phyloP scores from a whole-genome alignment of 495 filamentous ascomycete species.

The Talaromyces proteolyticus region DNA sequence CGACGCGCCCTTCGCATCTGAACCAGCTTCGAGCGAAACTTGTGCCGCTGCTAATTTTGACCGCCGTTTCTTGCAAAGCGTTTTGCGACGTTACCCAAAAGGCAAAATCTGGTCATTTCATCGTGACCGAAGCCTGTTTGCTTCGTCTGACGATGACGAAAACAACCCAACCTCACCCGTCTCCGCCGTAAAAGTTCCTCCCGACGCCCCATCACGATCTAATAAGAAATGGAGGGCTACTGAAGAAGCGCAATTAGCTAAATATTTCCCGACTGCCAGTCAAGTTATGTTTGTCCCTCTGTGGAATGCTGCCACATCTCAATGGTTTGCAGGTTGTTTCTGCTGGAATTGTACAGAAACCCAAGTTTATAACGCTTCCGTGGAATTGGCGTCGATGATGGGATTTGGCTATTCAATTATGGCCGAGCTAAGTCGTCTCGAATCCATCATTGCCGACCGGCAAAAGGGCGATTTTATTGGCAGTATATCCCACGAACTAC shows the following conservation, averaged over 20 bases:
- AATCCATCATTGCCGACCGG: conserved; percentile 50
- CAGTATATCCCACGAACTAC: conserved; percentile 74
- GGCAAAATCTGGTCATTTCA: conserved; percentile 65
- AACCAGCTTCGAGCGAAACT: conserved; percentile 21
- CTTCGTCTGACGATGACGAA: conserved; percentile 33
- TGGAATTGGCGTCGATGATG: conserved; percentile 45
- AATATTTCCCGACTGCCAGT: conserved; percentile 38
- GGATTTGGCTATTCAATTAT: conserved; percentile 64
- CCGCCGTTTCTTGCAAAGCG: conserved; percentile 36
- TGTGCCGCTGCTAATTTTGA: conserved; percentile 31
- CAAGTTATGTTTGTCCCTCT: conserved; percentile 51
- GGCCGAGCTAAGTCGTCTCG: conserved; percentile 60
- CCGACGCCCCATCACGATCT: conserved; percentile 31
- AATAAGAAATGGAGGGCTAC: conserved; percentile 28
- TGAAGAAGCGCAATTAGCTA: conserved; percentile 36
- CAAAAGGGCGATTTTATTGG: conserved; percentile 73
- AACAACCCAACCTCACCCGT: conserved; percentile 14
- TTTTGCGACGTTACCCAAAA: conserved; percentile 53
- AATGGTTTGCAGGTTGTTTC: conserved; percentile 66
- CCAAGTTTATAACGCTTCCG: conserved; percentile 32
- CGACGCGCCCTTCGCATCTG: conserved; percentile 33
- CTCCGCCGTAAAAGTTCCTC: conserved; percentile 1
- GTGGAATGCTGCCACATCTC: conserved; percentile 62
- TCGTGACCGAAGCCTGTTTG: conserved; percentile 35
- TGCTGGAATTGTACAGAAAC: conserved; percentile 50